Conservation (phyloP, 495 filamentous ascomycete genomes). For the Jackrogersella multiformis region DNA sequence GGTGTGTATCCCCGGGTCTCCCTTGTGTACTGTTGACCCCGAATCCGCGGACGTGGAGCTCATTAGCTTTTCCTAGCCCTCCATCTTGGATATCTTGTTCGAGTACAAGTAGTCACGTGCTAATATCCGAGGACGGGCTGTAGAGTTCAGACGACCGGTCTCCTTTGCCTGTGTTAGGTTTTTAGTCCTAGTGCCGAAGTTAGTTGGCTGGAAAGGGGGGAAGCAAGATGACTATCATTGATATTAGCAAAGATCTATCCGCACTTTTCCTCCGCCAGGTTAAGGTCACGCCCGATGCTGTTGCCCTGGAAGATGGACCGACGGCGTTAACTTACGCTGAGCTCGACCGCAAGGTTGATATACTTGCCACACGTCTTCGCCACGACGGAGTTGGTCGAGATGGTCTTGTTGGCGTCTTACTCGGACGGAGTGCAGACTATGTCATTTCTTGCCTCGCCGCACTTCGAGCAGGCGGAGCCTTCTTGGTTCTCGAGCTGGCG, state of each 20-base stretch:
- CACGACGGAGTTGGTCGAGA: constrained; percentile 66
- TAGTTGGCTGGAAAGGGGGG: constrained; percentile 7
- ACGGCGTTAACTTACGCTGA: constrained; percentile 67
- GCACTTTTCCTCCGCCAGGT: constrained; percentile 68
- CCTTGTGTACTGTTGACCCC: constrained; percentile 14
- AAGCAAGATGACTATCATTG: constrained; percentile 66
- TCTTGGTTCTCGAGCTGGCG: constrained; percentile 73
- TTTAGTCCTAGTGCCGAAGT: neutral
- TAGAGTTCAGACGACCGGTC: constrained; percentile 5
- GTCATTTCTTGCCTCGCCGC: constrained; percentile 74
- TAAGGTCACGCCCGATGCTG: constrained; percentile 63
- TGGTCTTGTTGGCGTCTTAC: constrained; percentile 69
- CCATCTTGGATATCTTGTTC: neutral
- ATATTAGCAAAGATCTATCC: constrained; percentile 69
- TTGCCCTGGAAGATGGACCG: constrained; percentile 69
- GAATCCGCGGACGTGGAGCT: constrained; percentile 11
- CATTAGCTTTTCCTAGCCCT: constrained; percentile 17
- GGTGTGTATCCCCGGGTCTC: constrained; percentile 4
- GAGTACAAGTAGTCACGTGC: constrained; percentile 33
- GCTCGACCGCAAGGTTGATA: constrained; percentile 65
- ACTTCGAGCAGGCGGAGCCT: constrained; percentile 73
- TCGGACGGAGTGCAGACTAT: constrained; percentile 73
- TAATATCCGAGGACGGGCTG: constrained; percentile 2
- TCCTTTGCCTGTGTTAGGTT: neutral
- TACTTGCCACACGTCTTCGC: constrained; percentile 63